Evolutionary conservation across 768 basidiomycete species (phyloP).

Genomic region (Hericium erinaceus): DNA sequence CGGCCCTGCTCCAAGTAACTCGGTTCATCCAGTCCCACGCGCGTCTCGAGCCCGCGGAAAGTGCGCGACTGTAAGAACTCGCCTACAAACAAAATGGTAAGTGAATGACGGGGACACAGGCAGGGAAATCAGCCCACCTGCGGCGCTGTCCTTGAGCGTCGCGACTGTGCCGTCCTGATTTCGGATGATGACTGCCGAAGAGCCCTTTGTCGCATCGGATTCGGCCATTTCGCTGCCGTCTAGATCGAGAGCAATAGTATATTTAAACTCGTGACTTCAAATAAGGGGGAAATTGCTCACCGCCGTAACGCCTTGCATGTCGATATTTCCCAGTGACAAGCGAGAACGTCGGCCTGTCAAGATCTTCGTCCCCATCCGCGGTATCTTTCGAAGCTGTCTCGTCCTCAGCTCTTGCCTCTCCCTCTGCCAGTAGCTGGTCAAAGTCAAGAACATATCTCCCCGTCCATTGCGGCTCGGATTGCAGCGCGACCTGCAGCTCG

Average conservation of each 20-base stretch:
- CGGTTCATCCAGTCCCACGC: slow-evolving; percentile 71
- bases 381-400: slow-evolving; percentile 4
- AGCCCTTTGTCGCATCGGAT: slow-evolving; percentile 16
- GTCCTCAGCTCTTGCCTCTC: not conserved
- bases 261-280: not conserved
- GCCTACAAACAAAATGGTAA: slow-evolving; percentile 27
- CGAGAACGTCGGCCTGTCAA: slow-evolving; percentile 76
- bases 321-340: slow-evolving; percentile 81
- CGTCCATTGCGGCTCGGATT: slow-evolving; percentile 60
- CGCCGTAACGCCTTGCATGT: slow-evolving; percentile 61
- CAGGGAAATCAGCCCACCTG: slow-evolving; percentile 34
- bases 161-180: slow-evolving; percentile 56
- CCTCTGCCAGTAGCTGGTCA: slow-evolving; percentile 40
- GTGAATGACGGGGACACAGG: not conserved
- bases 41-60: slow-evolving; percentile 74
- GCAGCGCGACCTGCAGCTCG: slow-evolving; percentile 78
- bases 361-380: slow-evolving; percentile 37
- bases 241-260: not conserved
- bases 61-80: slow-evolving; percentile 65
- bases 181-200: slow-evolving; percentile 45
- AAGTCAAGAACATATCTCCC: slow-evolving; percentile 78
- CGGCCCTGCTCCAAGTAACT: slow-evolving; percentile 81
- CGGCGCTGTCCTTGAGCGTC: slow-evolving; percentile 55
- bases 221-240: slow-evolving; percentile 8
- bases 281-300: slow-evolving; percentile 10